Base-by-base conservation (phyloP, 2,329 filamentous ascomycete species). In the Sporothrix brasiliensis region DNA sequence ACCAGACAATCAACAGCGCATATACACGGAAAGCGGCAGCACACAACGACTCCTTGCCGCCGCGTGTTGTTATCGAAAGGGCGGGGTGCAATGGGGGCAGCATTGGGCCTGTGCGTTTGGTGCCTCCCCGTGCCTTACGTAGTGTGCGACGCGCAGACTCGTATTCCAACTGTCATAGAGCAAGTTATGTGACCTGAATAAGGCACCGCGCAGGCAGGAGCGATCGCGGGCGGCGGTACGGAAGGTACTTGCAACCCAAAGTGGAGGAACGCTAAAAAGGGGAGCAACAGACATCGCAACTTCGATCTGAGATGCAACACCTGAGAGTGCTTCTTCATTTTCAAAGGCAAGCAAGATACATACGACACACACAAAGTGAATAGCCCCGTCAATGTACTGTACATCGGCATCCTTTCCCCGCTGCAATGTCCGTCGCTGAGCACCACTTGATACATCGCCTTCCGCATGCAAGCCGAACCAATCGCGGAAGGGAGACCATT, bases 11-110 rank as follows among this genome's bases (percentile, higher is more conserved):
- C 34, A 34, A 34, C 34, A 50, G 24, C 24, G 21, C n/a, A 30
- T 10, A 34, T 9, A n/a, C 16, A 34, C 47, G 63, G 63, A 21
- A 50, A 14, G 27, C 63, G 19, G 58, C 58, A 61, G 56, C 56
- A 21, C n/a, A n/a, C 39, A 47, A 47, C 58, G 44, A 39, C 5
- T n/a, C 11, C 34, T 34, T 47, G 41, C 39, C 47, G 16, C 39
- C n/a, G 39, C 58, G 21, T 19, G 58, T 19, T 47, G 39, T 47
- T 47, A 16, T 47, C 34, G 14, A 61, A 34, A 66, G 61, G 41
- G 61, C 61, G 44, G 61, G 61, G 41, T 50, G 44, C 24, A 50
- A 63, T 49, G 34, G 24, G 61, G 61, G 30, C 63, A 53, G 44
- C 9, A 24, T 9, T 27, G 24, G 47, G 47, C 63, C 47, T 66